Conservation (phyloP, 805 yeast species). For the Zygosaccharomyces lentus region DNA sequence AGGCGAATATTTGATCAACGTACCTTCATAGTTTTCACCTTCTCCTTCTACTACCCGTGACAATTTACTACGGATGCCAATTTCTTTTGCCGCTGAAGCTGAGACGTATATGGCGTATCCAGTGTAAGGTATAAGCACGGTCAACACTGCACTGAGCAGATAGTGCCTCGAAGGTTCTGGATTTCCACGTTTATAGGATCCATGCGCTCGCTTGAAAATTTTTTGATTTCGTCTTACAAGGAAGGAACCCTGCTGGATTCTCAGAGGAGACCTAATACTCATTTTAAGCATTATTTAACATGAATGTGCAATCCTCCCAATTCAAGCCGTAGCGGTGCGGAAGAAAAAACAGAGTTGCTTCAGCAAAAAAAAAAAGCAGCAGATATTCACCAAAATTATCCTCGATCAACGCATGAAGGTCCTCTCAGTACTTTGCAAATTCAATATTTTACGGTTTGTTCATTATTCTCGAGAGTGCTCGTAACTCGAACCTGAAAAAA, state of each 20-base stretch:
- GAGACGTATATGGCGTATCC: slow-evolving; percentile 63
- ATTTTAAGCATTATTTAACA: neutral
- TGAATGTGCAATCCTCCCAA: neutral
- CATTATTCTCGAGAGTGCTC: neutral
- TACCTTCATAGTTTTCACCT: slow-evolving; percentile 19
- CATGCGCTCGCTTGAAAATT: neutral
- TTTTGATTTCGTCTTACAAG: neutral
- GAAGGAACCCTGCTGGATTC: neutral
- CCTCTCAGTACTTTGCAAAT: neutral
- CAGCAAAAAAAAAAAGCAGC: neutral
- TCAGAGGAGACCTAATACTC: neutral
- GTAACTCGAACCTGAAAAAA: neutral
- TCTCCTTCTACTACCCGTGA: slow-evolving; percentile 16
- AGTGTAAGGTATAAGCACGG: slow-evolving; percentile 47
- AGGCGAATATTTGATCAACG: slow-evolving; percentile 40
- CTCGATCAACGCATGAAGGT: neutral
- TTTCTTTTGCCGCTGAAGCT: slow-evolving; percentile 49
- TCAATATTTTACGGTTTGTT: too few relatives aligned
- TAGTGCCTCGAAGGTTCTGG: slow-evolving; percentile 16
- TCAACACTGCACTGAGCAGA: slow-evolving; percentile 17
- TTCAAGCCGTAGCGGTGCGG: neutral
- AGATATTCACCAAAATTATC: neutral
- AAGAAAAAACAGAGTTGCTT: neutral
- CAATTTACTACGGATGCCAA: slow-evolving; percentile 40
- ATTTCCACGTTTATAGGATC: neutral